phyloP scores from a whole-genome alignment of 1,284 basidiomycete species.

The Flammula alnicola region DNA sequence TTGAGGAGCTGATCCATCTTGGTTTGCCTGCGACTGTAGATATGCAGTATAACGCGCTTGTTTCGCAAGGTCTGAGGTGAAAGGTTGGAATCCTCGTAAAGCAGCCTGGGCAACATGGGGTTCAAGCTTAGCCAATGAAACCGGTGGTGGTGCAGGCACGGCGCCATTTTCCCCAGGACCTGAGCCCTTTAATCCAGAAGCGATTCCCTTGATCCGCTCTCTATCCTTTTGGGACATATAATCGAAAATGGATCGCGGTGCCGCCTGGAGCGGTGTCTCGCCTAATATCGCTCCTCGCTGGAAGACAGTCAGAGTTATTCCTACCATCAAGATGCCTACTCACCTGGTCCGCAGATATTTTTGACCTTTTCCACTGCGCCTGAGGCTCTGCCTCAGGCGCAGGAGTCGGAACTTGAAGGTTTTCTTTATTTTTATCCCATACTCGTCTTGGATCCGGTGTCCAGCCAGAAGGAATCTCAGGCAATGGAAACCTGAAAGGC shows the following conservation, averaged over 20 bases:
- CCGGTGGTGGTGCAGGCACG: slow-evolving; percentile 13
- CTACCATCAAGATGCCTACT: slow-evolving; percentile 28
- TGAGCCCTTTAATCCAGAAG: slow-evolving; percentile 34
- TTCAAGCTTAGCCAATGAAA: slow-evolving; percentile 63
- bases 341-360: slow-evolving; percentile 75
- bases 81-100: slow-evolving; percentile 89
- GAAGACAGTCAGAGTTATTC: neutral
- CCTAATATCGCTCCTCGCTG: slow-evolving; percentile 86
- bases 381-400: slow-evolving; percentile 33
- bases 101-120: slow-evolving; percentile 86
- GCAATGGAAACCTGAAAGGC: slow-evolving; percentile 72
- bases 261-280: slow-evolving; percentile 73
- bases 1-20: slow-evolving; percentile 44
- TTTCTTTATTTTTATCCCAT: slow-evolving; percentile 68
- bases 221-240: slow-evolving; percentile 91
- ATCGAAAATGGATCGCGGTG: slow-evolving; percentile 86
- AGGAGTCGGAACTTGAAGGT: slow-evolving; percentile 32
- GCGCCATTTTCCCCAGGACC: slow-evolving; percentile 23
- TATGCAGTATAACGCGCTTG: slow-evolving; percentile 88
- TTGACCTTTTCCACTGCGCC: slow-evolving; percentile 52
- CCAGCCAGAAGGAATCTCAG: slow-evolving; percentile 85
- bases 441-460: slow-evolving; percentile 80
- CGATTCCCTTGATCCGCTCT: slow-evolving; percentile 78
- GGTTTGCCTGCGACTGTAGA: slow-evolving; percentile 72
- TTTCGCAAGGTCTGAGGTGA: slow-evolving; percentile 76